Conservation (phyloP, 2,329 filamentous ascomycete genomes). For the Fusarium miscanthi region DNA sequence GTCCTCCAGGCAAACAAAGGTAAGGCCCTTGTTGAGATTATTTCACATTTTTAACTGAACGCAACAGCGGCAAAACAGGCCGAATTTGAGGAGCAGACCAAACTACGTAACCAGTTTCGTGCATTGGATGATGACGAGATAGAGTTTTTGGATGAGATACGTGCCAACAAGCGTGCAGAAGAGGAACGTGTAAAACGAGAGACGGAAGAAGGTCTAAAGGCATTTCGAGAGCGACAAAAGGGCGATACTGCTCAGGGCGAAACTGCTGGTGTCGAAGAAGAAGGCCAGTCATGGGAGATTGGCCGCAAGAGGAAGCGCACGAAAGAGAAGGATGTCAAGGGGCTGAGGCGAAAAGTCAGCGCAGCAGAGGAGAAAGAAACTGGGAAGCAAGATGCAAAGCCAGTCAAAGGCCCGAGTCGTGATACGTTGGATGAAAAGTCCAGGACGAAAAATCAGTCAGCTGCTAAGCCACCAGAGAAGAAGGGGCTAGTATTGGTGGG, state of each 20-base stretch:
- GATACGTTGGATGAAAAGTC: constrained; percentile 22
- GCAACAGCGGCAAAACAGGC: constrained; percentile 79
- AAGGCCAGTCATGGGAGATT: constrained; percentile 49
- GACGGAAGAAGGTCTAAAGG: constrained; percentile 66
- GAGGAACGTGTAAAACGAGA: constrained; percentile 66
- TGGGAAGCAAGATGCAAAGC: constrained; percentile 21
- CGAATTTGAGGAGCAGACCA: constrained; percentile 79
- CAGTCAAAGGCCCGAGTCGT: constrained; percentile 18
- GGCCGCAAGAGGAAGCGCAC: constrained; percentile 54
- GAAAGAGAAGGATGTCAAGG: constrained; percentile 52
- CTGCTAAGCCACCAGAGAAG: constrained; percentile 30
- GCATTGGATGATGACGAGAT: constrained; percentile 82
- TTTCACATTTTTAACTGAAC: background rate
- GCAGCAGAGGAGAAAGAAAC: constrained; percentile 20
- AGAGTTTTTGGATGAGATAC: constrained; percentile 75
- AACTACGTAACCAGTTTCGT: constrained; percentile 80
- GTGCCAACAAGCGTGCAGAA: constrained; percentile 60
- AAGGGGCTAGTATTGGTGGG: constrained; percentile 58
- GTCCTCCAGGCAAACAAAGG: constrained; percentile 85
- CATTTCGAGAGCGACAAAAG: constrained; percentile 65
- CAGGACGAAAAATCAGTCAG: background rate
- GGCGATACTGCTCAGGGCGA: constrained; percentile 30
- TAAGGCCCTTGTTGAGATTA: constrained; percentile 44
- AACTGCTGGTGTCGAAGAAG: constrained; percentile 40
- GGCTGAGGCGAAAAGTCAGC: constrained; percentile 45